These are phyloP conservation scores for Trichoderma hamatum DNA, from an alignment of 2,329 filamentous ascomycete genomes.

Conservation along the genomic window DNA sequence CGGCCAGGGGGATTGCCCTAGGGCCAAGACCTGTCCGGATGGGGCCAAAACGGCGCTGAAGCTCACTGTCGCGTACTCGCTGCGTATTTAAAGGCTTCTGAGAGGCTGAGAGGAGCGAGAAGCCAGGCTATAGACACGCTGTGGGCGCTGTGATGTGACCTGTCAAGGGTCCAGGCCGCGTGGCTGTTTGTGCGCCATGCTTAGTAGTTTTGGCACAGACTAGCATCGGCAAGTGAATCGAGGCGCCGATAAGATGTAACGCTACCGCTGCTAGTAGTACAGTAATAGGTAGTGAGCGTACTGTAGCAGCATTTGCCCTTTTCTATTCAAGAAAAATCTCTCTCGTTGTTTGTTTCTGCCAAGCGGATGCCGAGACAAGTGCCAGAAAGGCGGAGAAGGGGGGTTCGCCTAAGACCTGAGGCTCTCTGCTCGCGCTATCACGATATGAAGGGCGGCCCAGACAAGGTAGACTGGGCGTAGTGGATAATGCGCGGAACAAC, in stretches of 20 bases:
- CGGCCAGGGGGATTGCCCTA: constrained; percentile 8
- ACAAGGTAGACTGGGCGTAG: not conserved
- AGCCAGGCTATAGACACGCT: not conserved
- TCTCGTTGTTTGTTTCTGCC: not conserved
- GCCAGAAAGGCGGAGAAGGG: not conserved
- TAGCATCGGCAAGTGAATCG: constrained; percentile 24
- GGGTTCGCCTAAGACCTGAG: not conserved
- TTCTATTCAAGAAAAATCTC: not conserved
- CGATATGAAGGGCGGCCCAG: not conserved
- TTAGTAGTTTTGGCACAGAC: constrained; percentile 16
- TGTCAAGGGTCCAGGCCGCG: constrained; percentile 20
- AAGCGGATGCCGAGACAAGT: not conserved
- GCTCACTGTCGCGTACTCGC: not conserved
- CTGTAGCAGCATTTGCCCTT: not conserved
- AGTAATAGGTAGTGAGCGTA: not conserved
- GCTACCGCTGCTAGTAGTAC: not conserved
- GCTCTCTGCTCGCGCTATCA: not conserved
- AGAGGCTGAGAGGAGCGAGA: not conserved
- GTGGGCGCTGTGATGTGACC: constrained; percentile 10
- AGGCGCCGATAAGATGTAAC: constrained; percentile 23
- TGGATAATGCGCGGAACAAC: constrained; percentile 2
- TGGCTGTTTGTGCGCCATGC: not conserved
- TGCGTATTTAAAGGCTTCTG: constrained; percentile 4
- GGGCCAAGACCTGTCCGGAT: constrained; percentile 3
- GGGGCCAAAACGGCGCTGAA: constrained; percentile 15